A percentile compares a stretch with the other conserved stretches of the same genome.
phyloP scores from a whole-genome alignment of 495 filamentous ascomycete genomes.

The Pseudoneurospora amorphoporcata region DNA sequence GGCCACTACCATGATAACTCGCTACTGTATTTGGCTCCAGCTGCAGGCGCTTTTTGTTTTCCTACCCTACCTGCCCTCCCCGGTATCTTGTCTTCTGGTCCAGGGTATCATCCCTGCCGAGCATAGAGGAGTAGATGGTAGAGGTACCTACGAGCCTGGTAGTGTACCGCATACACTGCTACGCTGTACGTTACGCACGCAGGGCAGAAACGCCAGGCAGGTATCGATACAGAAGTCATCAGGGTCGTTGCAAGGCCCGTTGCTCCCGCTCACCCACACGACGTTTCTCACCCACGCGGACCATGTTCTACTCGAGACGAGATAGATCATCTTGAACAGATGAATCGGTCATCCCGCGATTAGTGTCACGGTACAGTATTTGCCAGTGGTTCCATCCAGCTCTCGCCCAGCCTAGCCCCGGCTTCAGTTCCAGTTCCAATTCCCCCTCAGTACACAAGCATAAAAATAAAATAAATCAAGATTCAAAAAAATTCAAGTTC shows the following conservation, averaged over 20 bases:
- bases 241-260: not conserved
- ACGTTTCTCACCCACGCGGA: not conserved
- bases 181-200: not conserved
- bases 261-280: not conserved
- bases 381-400: not conserved
- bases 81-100: not conserved
- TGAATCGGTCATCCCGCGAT: not conserved
- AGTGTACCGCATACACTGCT: not conserved
- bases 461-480: no score
- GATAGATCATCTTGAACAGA: not conserved
- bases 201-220: not conserved
- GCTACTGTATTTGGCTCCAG: not conserved
- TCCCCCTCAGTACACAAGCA: not conserved
- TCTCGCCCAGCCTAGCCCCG: not conserved
- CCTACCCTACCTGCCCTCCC: not conserved
- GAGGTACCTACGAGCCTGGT: not conserved
- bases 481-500: slow-evolving; percentile 4
- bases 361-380: slow-evolving; percentile 1
- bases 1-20: not conserved
- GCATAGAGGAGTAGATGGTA: not conserved
- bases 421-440: not conserved
- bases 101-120: not conserved
- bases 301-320: not conserved
- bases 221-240: not conserved
- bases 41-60: not conserved